Evolutionary conservation across 306 rosid genomes (phyloP).

Genomic region (Amphicarpaea edgeworthii): DNA sequence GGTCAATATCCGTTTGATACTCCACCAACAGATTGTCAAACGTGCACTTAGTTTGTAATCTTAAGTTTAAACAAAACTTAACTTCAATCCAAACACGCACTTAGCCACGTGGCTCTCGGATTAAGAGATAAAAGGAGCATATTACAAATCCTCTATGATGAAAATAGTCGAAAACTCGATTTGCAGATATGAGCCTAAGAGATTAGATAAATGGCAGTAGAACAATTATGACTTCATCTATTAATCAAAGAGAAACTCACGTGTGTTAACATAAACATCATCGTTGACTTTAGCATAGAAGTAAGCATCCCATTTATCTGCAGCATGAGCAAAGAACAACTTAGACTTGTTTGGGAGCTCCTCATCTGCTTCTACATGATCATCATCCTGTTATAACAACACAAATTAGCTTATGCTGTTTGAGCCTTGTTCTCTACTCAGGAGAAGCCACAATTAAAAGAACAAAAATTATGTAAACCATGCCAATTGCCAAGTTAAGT

Average conservation of each 20-base stretch:
- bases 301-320: conserved; percentile 89
- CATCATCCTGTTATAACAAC: conserved; percentile 63
- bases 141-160: no score
- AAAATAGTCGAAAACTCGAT: no score
- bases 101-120: no score
- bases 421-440: conserved; percentile 25
- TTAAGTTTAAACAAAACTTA: no score
- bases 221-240: conserved; percentile 30
- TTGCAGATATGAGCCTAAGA: neutral
- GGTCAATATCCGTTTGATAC: no score
- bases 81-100: no score
- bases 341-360: conserved; percentile 80
- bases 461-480: conserved; percentile 27
- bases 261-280: conserved; percentile 92
- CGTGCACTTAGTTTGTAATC: no score
- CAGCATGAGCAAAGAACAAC: conserved; percentile 79
- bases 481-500: conserved; percentile 10
- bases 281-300: conserved; percentile 94
- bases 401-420: conserved; percentile 32
- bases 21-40: no score
- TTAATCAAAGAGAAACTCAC: conserved; percentile 68
- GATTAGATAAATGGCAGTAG: no score
- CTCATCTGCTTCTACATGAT: conserved; percentile 74
- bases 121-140: no score
- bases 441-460: neutral